Base-by-base conservation (phyloP, 228 moss, liverwort and hornwort species). In the Sphagnum magellanicum region DNA sequence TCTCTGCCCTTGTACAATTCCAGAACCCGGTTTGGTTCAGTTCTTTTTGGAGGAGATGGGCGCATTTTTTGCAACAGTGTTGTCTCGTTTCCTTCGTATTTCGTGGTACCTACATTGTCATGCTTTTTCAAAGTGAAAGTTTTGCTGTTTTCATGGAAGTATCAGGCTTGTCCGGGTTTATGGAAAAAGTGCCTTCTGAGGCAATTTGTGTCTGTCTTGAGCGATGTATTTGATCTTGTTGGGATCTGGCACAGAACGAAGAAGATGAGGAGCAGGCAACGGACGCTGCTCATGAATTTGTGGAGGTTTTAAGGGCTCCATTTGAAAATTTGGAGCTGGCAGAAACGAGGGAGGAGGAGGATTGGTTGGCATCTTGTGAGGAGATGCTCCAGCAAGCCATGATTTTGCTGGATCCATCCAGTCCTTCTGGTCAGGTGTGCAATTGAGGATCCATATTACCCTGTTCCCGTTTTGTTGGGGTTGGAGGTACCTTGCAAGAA, bases 291-390 rank as follows among this genome's bases (percentile, higher is more conserved):
- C 51, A 16, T 51, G 67, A 67, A 6, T 67, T 67, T 17, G 53
- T 65, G 62, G 63, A 65, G 61, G 67, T 80, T 7, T 74, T 88
- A 12, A 78, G 76, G 53, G 83, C 76, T 55, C 72, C 88, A 49
- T 73, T 88, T 48, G 64, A 72, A 16, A 74, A 84, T 59, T 67
- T 17, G 65, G 75, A 72, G 58, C 75, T 80, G 62, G 79, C 74
- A 70, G 63, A 60, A 53, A 49, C 63, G 5, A 74, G 81, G 52
- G 51, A 59, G 52, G 51, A 59, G 9, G 49, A 47, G 67, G 53
- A 63, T 48, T 79, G 81, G 81, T 66, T 77, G 53, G 63, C 66
- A 5, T 57, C 70, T 11, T 88, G 88, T 70, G 84, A 84, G 66
- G 52, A 76, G 59, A 71, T 73, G 51, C 64, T 88, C 6, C 68